A percentile compares a stretch with the other conserved stretches of the same genome.
Evolutionary conservation across 2,329 filamentous ascomycete genomes (phyloP).

Genomic region (Rutstroemia sp.): DNA sequence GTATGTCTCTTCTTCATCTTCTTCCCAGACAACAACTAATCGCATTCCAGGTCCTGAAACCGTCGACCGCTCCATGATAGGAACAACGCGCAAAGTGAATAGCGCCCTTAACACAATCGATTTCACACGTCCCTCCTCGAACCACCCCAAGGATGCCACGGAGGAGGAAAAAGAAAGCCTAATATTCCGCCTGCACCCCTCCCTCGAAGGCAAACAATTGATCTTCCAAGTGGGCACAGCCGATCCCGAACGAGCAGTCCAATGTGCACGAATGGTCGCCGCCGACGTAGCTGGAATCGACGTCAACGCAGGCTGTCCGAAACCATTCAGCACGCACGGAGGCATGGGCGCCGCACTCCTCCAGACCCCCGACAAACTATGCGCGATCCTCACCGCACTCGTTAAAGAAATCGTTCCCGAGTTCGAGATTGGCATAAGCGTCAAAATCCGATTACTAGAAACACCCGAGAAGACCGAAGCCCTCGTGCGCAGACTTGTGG

Average conservation of each 20-base stretch:
- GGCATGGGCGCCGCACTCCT: constrained; percentile 95
- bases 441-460: constrained; percentile 88
- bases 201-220: constrained; percentile 63
- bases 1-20: constrained; percentile 36
- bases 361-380: constrained; percentile 74
- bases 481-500: constrained; percentile 70
- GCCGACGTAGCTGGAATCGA: constrained; percentile 89
- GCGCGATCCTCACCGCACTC: constrained; percentile 73
- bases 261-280: constrained; percentile 78
- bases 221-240: constrained; percentile 93
- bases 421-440: constrained; percentile 86
- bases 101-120: constrained; percentile 72
- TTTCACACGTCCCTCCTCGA: constrained; percentile 70
- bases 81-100: constrained; percentile 72
- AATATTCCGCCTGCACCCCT: constrained; percentile 79
- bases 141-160: constrained; percentile 52
- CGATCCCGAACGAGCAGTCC: constrained; percentile 72
- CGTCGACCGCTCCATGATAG: constrained; percentile 86
- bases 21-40: constrained; percentile 12
- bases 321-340: constrained; percentile 86
- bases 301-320: constrained; percentile 96
- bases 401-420: constrained; percentile 70
- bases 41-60: constrained; percentile 69
- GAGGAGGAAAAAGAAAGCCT: constrained; percentile 54
- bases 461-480: constrained; percentile 67